Base-by-base conservation (phyloP, 2,329 filamentous ascomycete genomes). In the Mycogone perniciosa region DNA sequence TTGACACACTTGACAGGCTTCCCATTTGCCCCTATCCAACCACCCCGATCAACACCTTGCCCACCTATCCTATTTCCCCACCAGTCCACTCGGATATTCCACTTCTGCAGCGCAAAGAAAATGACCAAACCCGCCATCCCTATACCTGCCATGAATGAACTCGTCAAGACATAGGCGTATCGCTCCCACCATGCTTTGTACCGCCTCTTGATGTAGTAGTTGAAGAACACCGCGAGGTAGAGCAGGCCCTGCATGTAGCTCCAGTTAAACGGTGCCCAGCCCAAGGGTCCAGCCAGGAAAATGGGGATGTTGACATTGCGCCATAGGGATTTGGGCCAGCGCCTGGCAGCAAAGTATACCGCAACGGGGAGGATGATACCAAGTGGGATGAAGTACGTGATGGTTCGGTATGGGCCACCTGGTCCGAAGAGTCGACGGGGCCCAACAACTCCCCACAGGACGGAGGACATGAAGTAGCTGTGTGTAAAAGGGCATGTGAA, bases 361-460 rank as follows among this genome's bases (percentile, higher is more conserved):
- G 42, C 5, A 7, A 62, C 44, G 2, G 61, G 60, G 2, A 64
- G 48, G 6, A 59, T 2, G 5, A 55, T 7, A 0, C 58, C 61
- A 0, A 60, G 4, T 0, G 57, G 59, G 7, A 63, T 57, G 3
- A 40, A 37, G 43, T 60, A 63, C 1, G 51, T 57, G 33, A 60
- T 13, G 1, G 52, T 35, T 1, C 49, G 54, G 43, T 61, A 65
- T 1, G 57, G 56, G 0, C 48, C 57, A 31, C 54, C 44, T 1
- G 35, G 42, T 0, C 56, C 60, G 10, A 87, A 88, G 59, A 88
- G 79, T 34, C 83, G 76, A 4, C 71, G 67, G 0, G 85, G 84
- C 0, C 85, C 84, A 50, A 88, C 82, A 42, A 81, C 74, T 39
- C 84, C 84, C 83, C 82, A 85, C 56, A 86, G 76, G 34, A 86